Conservation (phyloP, 2,329 filamentous ascomycete species). For the Penicillium sp. region DNA sequence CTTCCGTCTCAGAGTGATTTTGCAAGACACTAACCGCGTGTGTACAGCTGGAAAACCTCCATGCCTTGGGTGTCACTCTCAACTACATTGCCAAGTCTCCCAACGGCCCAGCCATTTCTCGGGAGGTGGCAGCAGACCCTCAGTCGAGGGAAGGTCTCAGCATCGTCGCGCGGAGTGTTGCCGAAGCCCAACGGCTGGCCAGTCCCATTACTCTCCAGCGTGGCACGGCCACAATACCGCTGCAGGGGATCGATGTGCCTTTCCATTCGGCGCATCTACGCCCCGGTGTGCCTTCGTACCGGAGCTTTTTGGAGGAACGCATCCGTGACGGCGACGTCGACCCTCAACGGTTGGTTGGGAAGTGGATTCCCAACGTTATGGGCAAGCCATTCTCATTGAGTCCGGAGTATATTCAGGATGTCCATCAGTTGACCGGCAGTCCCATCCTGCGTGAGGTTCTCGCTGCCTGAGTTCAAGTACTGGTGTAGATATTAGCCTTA, state of each 20-base stretch:
- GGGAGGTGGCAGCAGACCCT: too few relatives aligned
- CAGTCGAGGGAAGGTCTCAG: too few relatives aligned
- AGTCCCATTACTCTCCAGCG: conserved; percentile 44
- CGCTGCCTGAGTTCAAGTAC: too few relatives aligned
- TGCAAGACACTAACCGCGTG: too few relatives aligned
- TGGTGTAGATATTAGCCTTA: too few relatives aligned
- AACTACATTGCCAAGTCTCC: too few relatives aligned
- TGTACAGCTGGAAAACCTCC: too few relatives aligned
- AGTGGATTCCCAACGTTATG: conserved; percentile 1
- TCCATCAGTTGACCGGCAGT: background rate
- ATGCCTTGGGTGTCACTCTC: too few relatives aligned
- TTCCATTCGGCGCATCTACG: conserved; percentile 69
- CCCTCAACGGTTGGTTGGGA: conserved; percentile 2
- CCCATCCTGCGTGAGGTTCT: too few relatives aligned
- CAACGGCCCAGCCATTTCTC: too few relatives aligned
- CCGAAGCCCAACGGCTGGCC: too few relatives aligned
- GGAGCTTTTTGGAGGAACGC: background rate
- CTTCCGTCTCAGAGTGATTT: background rate
- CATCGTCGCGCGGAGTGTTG: too few relatives aligned
- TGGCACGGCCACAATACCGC: conserved; percentile 90
- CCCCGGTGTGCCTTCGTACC: background rate
- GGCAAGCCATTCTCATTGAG: conserved; percentile 5
- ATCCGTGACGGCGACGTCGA: background rate
- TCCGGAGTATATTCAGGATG: background rate
- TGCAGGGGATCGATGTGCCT: conserved; percentile 83